Percentiles rank a stretch among this genome's conserved stretches.
These are phyloP conservation scores for Penicillium sp. DNA, from an alignment of 2,329 filamentous ascomycete genomes.

Conservation along the genomic window DNA sequence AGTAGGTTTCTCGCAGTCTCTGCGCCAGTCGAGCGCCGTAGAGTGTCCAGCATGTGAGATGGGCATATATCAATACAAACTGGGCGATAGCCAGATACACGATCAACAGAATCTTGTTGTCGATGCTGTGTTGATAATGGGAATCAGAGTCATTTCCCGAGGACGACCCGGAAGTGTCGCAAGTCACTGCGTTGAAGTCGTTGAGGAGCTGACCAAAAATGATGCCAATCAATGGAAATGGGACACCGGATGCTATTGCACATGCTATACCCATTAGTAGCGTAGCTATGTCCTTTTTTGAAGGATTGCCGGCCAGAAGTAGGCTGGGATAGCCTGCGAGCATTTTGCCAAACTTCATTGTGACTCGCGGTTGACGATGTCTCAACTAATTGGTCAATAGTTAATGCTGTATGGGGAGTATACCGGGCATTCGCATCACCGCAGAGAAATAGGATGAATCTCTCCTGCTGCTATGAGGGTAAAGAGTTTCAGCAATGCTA, in stretches of 20 bases:
- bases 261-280: constrained; percentile 25
- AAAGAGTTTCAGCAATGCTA: too few relatives aligned
- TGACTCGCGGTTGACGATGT: neutral
- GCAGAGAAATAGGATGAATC: neutral
- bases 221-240: constrained; percentile 37
- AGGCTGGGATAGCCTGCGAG: constrained; percentile 33
- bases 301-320: constrained; percentile 35
- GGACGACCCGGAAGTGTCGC: constrained; percentile 9
- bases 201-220: constrained; percentile 40
- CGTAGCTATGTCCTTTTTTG: constrained; percentile 26
- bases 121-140: constrained; percentile 7
- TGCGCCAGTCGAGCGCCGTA: constrained; percentile 61
- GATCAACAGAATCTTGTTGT: constrained; percentile 55
- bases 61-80: constrained; percentile 61
- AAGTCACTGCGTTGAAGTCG: constrained; percentile 33
- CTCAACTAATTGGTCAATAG: too few relatives aligned
- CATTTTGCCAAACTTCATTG: constrained; percentile 28
- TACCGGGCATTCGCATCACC: neutral
- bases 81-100: constrained; percentile 62
- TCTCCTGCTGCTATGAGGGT: neutral
- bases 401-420: neutral
- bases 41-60: constrained; percentile 62
- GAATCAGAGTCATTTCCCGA: neutral
- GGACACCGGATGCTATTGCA: constrained; percentile 34
- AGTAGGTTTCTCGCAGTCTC: constrained; percentile 59